Percentiles rank a stretch among this genome's conserved stretches.
phyloP scores from a whole-genome alignment of 176 grass and related monocot species.

The Canna indica region DNA sequence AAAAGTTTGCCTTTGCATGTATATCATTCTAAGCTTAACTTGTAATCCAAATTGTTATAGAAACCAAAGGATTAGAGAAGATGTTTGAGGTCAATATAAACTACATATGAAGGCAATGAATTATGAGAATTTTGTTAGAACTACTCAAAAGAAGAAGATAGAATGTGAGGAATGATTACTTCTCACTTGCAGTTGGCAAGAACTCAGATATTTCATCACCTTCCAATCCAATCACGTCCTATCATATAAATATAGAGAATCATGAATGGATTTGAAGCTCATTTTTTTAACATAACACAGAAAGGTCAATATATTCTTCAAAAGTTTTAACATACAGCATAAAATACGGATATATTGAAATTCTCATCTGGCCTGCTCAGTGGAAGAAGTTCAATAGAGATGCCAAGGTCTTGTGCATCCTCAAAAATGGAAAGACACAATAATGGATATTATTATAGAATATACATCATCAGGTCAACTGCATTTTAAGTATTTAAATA shows the following conservation, averaged over 20 bases:
- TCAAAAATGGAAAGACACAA: conserved; percentile 20
- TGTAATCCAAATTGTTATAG: too few relatives aligned
- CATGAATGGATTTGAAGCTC: not conserved
- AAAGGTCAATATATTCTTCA: not conserved
- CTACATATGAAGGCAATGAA: not conserved
- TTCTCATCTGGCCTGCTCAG: conserved; percentile 49
- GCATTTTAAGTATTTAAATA: not conserved
- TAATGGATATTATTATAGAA: conserved; percentile 10
- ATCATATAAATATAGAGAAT: conserved; percentile 4
- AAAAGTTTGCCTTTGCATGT: not conserved
- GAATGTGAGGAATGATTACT: conserved; percentile 23
- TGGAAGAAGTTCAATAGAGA: conserved; percentile 84
- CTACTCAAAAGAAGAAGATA: not conserved
- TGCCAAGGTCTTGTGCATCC: conserved; percentile 89
- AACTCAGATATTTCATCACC: conserved; percentile 50
- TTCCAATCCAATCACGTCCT: conserved; percentile 86
- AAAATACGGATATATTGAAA: conserved; percentile 81
- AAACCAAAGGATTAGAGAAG: not conserved
- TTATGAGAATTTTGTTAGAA: not conserved
- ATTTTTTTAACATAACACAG: not conserved
- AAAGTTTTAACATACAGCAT: conserved; percentile 56
- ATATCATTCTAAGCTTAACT: not conserved
- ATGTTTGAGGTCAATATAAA: not conserved
- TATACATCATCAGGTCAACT: not conserved
- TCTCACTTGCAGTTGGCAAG: conserved; percentile 76